These are phyloP conservation scores for Exophiala spinifera DNA, from an alignment of 2,329 filamentous ascomycete genomes.

Conservation along the genomic window DNA sequence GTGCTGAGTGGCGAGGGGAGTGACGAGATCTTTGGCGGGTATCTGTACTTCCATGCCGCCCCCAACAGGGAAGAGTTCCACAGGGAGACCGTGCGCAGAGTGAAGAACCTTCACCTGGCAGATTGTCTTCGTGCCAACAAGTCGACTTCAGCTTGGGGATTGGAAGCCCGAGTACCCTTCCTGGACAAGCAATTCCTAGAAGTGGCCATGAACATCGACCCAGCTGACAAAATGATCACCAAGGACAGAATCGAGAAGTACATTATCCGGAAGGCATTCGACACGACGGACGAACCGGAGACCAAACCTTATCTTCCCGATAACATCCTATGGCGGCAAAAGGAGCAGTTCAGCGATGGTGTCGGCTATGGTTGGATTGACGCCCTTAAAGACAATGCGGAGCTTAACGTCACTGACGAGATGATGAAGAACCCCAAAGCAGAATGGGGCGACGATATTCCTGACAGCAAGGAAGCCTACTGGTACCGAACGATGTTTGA, in stretches of 20 bases:
- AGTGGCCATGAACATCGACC: conserved; percentile 88
- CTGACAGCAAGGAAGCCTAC: conserved; percentile 96
- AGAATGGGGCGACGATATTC: conserved; percentile 90
- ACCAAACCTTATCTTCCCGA: conserved; percentile 86
- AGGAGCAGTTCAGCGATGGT: conserved; percentile 98
- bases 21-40: conserved; percentile 97
- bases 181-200: conserved; percentile 97
- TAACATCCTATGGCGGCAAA: conserved; percentile 95
- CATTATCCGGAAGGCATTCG: conserved; percentile 95
- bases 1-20: conserved; percentile 94
- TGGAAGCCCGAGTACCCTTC: conserved; percentile 97
- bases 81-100: conserved; percentile 85
- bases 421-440: conserved; percentile 98
- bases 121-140: conserved; percentile 99
- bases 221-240: conserved; percentile 92
- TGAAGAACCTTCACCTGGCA: conserved; percentile 95
- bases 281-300: conserved; percentile 81
- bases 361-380: conserved; percentile 99
- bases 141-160: conserved; percentile 95
- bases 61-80: conserved; percentile 92
- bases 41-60: conserved; percentile 96
- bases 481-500: conserved; percentile 99
- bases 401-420: conserved; percentile 86
- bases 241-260: conserved; percentile 92
- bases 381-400: conserved; percentile 89